These are phyloP conservation scores for Trifolium dubium DNA, from an alignment of 306 rosid genomes.

Conservation along the genomic window DNA sequence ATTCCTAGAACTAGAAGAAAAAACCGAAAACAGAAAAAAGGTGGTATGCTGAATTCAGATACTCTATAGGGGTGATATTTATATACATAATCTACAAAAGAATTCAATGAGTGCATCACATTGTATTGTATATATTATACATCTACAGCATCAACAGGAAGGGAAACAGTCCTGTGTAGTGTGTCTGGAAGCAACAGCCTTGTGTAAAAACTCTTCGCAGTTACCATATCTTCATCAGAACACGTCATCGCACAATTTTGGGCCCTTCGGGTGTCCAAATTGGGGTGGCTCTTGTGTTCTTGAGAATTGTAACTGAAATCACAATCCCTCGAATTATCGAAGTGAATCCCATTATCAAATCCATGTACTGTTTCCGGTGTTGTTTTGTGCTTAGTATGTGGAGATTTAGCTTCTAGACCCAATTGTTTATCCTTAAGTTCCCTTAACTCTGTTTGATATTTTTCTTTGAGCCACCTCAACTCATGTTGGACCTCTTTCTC, in stretches of 20 bases:
- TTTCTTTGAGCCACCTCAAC: slow-evolving; percentile 79
- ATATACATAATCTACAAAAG: slow-evolving; percentile 52
- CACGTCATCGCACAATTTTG: slow-evolving; percentile 52
- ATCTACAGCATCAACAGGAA: slow-evolving; percentile 85
- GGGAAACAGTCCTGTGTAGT: slow-evolving; percentile 73
- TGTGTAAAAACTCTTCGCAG: slow-evolving; percentile 46
- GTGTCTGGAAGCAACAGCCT: slow-evolving; percentile 59
- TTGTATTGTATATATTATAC: slow-evolving; percentile 42
- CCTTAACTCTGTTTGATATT: slow-evolving; percentile 64
- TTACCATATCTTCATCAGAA: slow-evolving; percentile 39
- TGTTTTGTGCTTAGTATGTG: slow-evolving; percentile 41
- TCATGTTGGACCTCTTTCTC: slow-evolving; percentile 63
- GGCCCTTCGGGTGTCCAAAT: slow-evolving; percentile 53
- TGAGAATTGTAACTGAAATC: slow-evolving; percentile 40
- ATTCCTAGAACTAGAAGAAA: slow-evolving; percentile 5
- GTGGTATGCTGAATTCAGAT: slow-evolving; percentile 35
- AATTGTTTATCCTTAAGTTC: slow-evolving; percentile 59
- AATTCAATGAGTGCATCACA: slow-evolving; percentile 46
- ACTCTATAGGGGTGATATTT: slow-evolving; percentile 40
- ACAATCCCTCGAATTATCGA: slow-evolving; percentile 33
- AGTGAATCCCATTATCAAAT: slow-evolving; percentile 37
- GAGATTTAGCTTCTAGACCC: slow-evolving; percentile 47
- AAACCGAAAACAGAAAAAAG: not conserved
- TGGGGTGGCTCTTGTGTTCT: slow-evolving; percentile 52
- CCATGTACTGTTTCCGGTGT: slow-evolving; percentile 38